Percentiles rank a stretch among this genome's conserved stretches.
These are phyloP conservation scores for Porogramme epimiltina DNA, from an alignment of 1,284 basidiomycete genomes.

Conservation along the genomic window DNA sequence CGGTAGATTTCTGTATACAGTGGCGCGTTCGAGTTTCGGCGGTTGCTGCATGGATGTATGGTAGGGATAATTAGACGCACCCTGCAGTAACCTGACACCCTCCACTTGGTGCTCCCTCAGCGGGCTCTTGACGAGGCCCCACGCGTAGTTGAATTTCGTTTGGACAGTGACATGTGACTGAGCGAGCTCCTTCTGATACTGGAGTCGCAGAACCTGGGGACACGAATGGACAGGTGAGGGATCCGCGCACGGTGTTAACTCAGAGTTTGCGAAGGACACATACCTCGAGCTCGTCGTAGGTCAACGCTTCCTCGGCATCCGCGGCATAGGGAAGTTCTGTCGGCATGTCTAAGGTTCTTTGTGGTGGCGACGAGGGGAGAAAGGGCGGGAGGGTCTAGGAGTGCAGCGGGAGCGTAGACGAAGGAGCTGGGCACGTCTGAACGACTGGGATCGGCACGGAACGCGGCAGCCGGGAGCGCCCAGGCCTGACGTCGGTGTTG, in stretches of 20 bases:
- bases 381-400: background rate
- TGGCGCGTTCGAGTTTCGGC: background rate
- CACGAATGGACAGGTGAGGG: background rate
- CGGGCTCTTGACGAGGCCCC: conserved; percentile 93
- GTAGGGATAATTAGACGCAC: conserved; percentile 41
- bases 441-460: background rate
- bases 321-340: conserved; percentile 96
- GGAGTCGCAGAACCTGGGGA: conserved; percentile 74
- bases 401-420: background rate
- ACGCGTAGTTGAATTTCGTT: conserved; percentile 98
- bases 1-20: conserved; percentile 97
- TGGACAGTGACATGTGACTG: conserved; percentile 91
- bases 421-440: background rate
- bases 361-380: background rate
- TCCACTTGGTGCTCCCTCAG: conserved; percentile 83
- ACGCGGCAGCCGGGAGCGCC: background rate
- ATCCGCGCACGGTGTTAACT: background rate
- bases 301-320: conserved; percentile 88
- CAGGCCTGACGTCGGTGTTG: conserved; percentile 4
- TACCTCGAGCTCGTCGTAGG: conserved; percentile 90
- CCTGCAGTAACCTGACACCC: conserved; percentile 91
- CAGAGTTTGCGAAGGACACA: background rate
- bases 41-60: no score
- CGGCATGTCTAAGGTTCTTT: conserved; percentile 44
- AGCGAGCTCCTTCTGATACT: conserved; percentile 87